Conservation (phyloP, 441 rosid genomes). For the Cnidoscolus chayamansa region DNA sequence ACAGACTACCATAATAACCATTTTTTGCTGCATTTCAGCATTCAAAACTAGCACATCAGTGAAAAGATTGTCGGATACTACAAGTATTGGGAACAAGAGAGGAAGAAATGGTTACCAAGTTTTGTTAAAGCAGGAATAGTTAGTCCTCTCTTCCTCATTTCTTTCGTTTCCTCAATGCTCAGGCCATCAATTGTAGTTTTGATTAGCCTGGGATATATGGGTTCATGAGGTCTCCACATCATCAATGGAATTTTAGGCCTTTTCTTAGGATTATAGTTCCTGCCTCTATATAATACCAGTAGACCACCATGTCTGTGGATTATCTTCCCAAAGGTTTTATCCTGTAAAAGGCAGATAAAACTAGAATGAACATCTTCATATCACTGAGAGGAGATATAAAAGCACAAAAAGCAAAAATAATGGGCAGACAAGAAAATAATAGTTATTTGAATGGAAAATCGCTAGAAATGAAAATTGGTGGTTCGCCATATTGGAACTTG, state of each 20-base stretch:
- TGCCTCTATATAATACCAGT: conserved; percentile 76
- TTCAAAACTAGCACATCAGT: conserved; percentile 23
- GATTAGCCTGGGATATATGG: conserved; percentile 73
- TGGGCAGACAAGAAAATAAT: not conserved
- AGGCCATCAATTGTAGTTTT: conserved; percentile 78
- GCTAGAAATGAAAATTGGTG: not conserved
- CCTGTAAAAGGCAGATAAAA: conserved; percentile 40
- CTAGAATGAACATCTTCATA: not conserved
- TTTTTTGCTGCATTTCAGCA: conserved; percentile 88
- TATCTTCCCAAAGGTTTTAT: conserved; percentile 75
- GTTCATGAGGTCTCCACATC: conserved; percentile 96
- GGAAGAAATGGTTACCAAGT: conserved; percentile 45
- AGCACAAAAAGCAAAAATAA: not conserved
- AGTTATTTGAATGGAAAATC: not conserved
- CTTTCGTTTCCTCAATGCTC: conserved; percentile 75
- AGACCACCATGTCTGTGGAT: conserved; percentile 71
- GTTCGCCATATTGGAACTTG: not conserved
- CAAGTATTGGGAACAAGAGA: not conserved
- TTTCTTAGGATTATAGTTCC: conserved; percentile 67
- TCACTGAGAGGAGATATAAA: conserved; percentile 5
- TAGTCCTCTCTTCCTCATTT: conserved; percentile 76
- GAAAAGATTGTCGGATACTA: not conserved
- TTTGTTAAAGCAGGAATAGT: conserved; percentile 66
- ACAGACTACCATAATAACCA: conserved; percentile 83
- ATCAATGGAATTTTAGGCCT: conserved; percentile 76